Conservation (phyloP, 2,329 filamentous ascomycete genomes). For the Xylaria sp. region DNA sequence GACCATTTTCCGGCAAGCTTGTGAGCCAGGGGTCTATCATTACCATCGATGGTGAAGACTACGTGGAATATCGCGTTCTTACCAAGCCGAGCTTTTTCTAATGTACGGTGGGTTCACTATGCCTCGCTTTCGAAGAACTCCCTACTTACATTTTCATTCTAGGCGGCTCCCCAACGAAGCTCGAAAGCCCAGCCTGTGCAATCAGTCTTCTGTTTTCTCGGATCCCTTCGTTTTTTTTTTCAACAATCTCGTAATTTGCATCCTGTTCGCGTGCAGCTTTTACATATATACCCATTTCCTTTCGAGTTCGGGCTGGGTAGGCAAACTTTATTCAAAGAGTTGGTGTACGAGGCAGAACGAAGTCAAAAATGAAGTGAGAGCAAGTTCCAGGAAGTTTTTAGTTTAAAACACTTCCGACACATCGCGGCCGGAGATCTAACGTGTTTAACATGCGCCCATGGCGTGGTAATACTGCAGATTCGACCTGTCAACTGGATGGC, state of each 20-base stretch:
- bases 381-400: not conserved
- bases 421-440: not conserved
- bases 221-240: not conserved
- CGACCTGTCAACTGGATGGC: conserved; percentile 6
- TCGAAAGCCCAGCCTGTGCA: not conserved
- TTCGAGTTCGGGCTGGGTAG: conserved; percentile 12
- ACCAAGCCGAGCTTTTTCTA: conserved; percentile 72
- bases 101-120: not conserved
- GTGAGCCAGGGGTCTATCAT: conserved; percentile 71
- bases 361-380: not conserved
- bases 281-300: conserved; percentile 36
- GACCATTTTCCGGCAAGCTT: conserved; percentile 71
- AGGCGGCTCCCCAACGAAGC: not conserved
- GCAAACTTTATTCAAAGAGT: conserved; percentile 5
- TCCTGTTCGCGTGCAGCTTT: conserved; percentile 13
- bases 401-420: not conserved
- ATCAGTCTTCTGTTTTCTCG: not conserved
- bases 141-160: not conserved
- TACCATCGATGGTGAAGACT: conserved; percentile 74
- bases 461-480: not conserved
- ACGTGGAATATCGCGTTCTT: conserved; percentile 73
- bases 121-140: not conserved
- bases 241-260: not conserved
- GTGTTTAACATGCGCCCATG: not conserved
- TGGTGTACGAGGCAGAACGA: conserved; percentile 6